Evolutionary conservation across 495 filamentous ascomycete species (phyloP), one percentile per base, ranked within the genome.

Genomic region (Schizothecium vesticola): DNA sequence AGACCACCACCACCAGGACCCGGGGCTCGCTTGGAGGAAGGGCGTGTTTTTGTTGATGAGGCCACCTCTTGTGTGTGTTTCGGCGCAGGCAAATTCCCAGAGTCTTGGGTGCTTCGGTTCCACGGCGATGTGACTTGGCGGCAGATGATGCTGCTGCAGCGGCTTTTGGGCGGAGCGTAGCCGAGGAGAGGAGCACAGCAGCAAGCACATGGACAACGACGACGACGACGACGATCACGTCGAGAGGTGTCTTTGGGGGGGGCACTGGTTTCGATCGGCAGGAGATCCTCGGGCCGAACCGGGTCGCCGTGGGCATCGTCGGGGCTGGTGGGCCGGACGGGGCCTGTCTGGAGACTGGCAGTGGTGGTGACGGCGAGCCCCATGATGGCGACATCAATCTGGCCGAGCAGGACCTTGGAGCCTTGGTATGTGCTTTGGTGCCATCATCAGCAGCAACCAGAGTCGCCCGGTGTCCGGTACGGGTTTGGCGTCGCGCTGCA

Each of bases 201-300:
- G 16, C 16, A 19, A 8, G 16, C 19, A 6, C 33, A 43, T 16
- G 33, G 13, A 6, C 33, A n/a, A 13, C 31, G 3, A 9, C 43
- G 19, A 51, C 43, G 43, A 51, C 16, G 36, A 51, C 19, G 43
- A 51, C 6, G 43, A 51, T 51, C 43, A 51, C 23, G 8, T 28
- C 31, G 43, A 25, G 25, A 28, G 22, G 21, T 19, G n/a, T 26
- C 16, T n/a, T 33, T 63, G 7, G 33, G 62, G 33, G 62, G 62
- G 51, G 19, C 16, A 19, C 43, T 21, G 63, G 56, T 65, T 65
- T 59, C n/a, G 51, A 29, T 26, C 51, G 57, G 24, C 21, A 12
- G 26, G 3, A 58, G 58, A 59, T 24, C 16, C 55, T 31, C 63
- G 63, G 63, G 24, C 63, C 63, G 63, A 65, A 65, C 63, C 51